Evolutionary conservation across 345 rosid genomes (phyloP).

Genomic region (Populus simonii): DNA sequence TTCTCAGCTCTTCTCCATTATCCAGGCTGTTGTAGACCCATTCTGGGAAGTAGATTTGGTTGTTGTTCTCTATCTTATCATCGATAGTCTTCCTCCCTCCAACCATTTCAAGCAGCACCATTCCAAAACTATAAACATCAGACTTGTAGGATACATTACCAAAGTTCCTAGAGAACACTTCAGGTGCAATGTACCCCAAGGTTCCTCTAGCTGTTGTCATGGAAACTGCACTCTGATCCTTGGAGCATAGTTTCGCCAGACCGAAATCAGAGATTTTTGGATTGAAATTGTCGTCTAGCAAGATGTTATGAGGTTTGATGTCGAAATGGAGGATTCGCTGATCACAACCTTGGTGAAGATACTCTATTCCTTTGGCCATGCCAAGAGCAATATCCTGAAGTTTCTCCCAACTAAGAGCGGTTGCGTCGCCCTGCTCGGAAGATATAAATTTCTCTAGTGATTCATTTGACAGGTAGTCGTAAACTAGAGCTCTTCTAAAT

Average conservation of each 20-base stretch:
- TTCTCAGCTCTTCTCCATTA: constrained; percentile 8
- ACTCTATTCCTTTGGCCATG: constrained; percentile 21
- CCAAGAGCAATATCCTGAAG: constrained; percentile 24
- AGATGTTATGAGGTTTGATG: constrained; percentile 20
- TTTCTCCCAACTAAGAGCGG: constrained; percentile 15
- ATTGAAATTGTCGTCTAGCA: constrained; percentile 12
- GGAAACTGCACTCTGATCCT: constrained; percentile 28
- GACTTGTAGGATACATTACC: constrained; percentile 24
- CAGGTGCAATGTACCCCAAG: constrained; percentile 26
- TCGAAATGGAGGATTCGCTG: constrained; percentile 26
- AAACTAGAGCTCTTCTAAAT: constrained; percentile 25
- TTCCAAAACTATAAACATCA: constrained; percentile 23
- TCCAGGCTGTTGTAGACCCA: constrained; percentile 12
- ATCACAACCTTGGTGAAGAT: constrained; percentile 27
- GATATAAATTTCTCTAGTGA: constrained; percentile 18
- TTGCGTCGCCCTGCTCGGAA: not conserved
- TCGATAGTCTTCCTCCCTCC: constrained; percentile 16
- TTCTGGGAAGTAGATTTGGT: not conserved
- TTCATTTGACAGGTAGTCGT: constrained; percentile 14
- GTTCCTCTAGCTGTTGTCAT: constrained; percentile 28
- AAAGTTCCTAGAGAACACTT: constrained; percentile 28
- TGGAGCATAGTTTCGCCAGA: constrained; percentile 23
- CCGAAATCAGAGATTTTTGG: constrained; percentile 24
- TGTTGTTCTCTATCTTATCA: not conserved
- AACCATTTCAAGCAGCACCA: constrained; percentile 25